Evolutionary conservation across 495 filamentous ascomycete genomes (phyloP).

Genomic region (Penicillium tannophilum): DNA sequence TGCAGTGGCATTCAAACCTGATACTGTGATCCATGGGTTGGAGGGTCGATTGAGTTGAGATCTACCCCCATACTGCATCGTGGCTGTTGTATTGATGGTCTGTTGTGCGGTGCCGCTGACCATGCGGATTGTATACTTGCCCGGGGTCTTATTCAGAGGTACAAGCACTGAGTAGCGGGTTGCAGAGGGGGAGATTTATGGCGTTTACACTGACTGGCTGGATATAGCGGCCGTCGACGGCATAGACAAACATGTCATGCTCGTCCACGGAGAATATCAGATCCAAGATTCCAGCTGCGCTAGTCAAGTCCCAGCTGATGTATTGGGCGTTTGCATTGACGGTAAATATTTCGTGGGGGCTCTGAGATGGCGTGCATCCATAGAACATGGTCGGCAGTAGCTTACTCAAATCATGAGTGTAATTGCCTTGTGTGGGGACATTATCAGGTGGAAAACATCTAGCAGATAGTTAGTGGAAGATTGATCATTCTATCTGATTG

Average conservation of each 20-base stretch:
- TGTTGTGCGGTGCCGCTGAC: constrained; percentile 37
- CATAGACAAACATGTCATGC: constrained; percentile 46
- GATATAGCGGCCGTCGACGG: constrained; percentile 45
- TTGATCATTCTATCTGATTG: background rate
- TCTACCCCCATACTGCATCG: constrained; percentile 28
- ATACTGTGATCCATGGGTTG: constrained; percentile 45
- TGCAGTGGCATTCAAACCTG: constrained; percentile 34
- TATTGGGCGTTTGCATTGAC: constrained; percentile 31
- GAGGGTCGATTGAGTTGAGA: constrained; percentile 21
- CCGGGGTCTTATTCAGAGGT: constrained; percentile 34
- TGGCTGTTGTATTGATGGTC: constrained; percentile 38
- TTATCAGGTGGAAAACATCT: constrained; percentile 30
- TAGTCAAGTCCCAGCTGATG: constrained; percentile 37
- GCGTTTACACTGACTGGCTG: constrained; percentile 36
- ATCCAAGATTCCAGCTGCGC: constrained; percentile 26
- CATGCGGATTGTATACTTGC: constrained; percentile 42
- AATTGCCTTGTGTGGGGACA: constrained; percentile 19
- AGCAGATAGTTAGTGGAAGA: background rate
- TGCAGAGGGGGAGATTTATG: constrained; percentile 32
- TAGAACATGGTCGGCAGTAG: constrained; percentile 27
- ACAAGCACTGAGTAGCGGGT: constrained; percentile 43
- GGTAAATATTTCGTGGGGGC: constrained; percentile 27
- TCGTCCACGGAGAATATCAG: constrained; percentile 42
- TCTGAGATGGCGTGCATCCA: constrained; percentile 38
- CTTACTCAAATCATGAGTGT: constrained; percentile 25